Conservation (phyloP, 1,284 basidiomycete genomes). For the Rhodotorula sp. region DNA sequence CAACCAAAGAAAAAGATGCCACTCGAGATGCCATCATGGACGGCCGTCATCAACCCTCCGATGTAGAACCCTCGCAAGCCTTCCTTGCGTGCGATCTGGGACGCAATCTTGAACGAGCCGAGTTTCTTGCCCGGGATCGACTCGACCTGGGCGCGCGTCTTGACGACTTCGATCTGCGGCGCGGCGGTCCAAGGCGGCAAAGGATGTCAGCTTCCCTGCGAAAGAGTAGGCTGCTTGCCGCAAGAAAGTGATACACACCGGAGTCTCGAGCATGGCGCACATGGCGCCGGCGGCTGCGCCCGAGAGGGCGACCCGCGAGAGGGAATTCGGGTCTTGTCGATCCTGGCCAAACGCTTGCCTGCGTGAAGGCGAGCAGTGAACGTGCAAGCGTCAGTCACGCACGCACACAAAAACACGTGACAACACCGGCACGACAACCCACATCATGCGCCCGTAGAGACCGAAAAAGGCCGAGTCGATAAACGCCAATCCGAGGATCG, state of each 20-base stretch:
- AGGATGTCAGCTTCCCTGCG: too few species aligned
- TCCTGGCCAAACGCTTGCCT: conserved; percentile 42
- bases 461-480: conserved; percentile 47
- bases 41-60: conserved; percentile 46
- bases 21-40: conserved; percentile 43
- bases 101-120: conserved; percentile 43
- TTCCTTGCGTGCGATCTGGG: conserved; percentile 42
- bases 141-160: conserved; percentile 46
- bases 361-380: neutral
- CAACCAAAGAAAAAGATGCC: conserved; percentile 46
- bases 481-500: conserved; percentile 46
- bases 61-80: conserved; percentile 45
- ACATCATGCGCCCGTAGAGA: conserved; percentile 45
- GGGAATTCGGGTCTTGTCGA: conserved; percentile 42
- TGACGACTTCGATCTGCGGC: conserved; percentile 46
- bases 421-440: conserved; percentile 7
- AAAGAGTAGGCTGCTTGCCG: neutral
- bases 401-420: neutral
- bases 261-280: conserved; percentile 46
- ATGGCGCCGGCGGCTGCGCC: conserved; percentile 44
- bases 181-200: neutral
- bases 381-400: neutral
- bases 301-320: conserved; percentile 41
- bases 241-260: conserved; percentile 16
- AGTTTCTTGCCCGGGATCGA: conserved; percentile 37